Percentiles rank a stretch among this genome's conserved stretches.
These are phyloP conservation scores for Saccharomyces jurei DNA, from an alignment of 805 yeast genomes.

Conservation along the genomic window DNA sequence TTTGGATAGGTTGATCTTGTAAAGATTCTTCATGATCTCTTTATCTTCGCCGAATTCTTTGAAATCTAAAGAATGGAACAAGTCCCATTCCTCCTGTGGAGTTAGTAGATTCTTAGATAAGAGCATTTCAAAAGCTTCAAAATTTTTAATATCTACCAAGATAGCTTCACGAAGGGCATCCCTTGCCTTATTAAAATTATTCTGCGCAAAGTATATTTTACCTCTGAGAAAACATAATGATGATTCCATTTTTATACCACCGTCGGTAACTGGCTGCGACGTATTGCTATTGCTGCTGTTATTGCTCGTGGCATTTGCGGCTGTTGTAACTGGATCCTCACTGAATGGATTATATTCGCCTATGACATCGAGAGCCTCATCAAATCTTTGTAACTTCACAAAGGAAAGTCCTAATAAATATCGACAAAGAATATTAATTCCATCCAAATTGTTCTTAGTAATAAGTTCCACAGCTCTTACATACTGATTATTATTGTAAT, in stretches of 20 bases:
- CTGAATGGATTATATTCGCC: conserved; percentile 76
- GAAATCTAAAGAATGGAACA: conserved; percentile 52
- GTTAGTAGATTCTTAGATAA: conserved; percentile 64
- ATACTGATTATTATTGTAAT: conserved; percentile 67
- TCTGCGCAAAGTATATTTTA: conserved; percentile 69
- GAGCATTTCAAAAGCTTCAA: conserved; percentile 81
- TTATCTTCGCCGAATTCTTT: conserved; percentile 65
- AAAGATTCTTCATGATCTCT: conserved; percentile 68
- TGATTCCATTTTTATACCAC: conserved; percentile 81
- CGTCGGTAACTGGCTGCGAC: conserved; percentile 37
- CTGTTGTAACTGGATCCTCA: conserved; percentile 17
- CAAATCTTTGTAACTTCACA: conserved; percentile 67
- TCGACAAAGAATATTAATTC: conserved; percentile 62
- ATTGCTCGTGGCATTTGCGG: neutral
- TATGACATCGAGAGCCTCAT: conserved; percentile 78
- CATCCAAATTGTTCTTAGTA: conserved; percentile 44
- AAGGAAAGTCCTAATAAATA: conserved; percentile 73
- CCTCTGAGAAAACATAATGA: conserved; percentile 84
- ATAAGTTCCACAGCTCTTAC: conserved; percentile 71
- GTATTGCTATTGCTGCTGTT: neutral
- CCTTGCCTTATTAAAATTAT: conserved; percentile 78
- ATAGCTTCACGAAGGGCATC: conserved; percentile 84
- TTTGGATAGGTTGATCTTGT: conserved; percentile 69
- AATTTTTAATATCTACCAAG: conserved; percentile 80
- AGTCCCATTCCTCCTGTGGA: conserved; percentile 82